phyloP scores from a whole-genome alignment of 2,329 filamentous ascomycete genomes.

The Colletotrichum orchidophilum region DNA sequence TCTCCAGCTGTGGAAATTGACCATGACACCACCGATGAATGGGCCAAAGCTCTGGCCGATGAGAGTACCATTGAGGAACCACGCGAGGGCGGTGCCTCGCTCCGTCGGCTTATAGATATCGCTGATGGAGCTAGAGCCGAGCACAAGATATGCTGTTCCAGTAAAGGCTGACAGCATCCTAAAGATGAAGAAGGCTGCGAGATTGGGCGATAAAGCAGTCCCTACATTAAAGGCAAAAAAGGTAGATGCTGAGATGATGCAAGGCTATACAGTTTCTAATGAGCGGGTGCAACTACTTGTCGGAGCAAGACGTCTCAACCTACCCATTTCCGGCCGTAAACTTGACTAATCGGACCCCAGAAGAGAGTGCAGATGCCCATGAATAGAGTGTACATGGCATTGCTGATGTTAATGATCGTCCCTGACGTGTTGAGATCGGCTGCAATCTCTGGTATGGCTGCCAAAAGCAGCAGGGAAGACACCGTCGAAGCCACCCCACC shows the following conservation, averaged over 20 bases:
- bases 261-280: constrained; percentile 7
- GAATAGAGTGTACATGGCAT: constrained; percentile 76
- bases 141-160: constrained; percentile 74
- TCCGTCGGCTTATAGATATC: constrained; percentile 69
- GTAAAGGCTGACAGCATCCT: constrained; percentile 75
- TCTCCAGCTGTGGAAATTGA: constrained; percentile 74
- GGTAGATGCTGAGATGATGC: constrained; percentile 45
- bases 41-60: constrained; percentile 71
- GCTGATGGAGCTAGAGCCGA: constrained; percentile 70
- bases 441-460: constrained; percentile 80
- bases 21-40: constrained; percentile 76
- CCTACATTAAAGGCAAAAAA: constrained; percentile 73
- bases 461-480: constrained; percentile 60
- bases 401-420: constrained; percentile 73
- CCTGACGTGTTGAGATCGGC: constrained; percentile 70
- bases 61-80: constrained; percentile 73
- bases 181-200: constrained; percentile 73
- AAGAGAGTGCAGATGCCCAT: constrained; percentile 74
- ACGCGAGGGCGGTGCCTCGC: constrained; percentile 72
- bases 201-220: constrained; percentile 72
- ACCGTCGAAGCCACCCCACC: constrained; percentile 23
- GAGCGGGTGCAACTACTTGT: not conserved
- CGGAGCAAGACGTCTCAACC: constrained; percentile 42
- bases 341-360: constrained; percentile 72
- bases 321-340: constrained; percentile 61